A percentile compares a stretch with the other conserved stretches of the same genome.
Conservation (phyloP, 208 protist species). For the Tetramitus jugosus region DNA sequence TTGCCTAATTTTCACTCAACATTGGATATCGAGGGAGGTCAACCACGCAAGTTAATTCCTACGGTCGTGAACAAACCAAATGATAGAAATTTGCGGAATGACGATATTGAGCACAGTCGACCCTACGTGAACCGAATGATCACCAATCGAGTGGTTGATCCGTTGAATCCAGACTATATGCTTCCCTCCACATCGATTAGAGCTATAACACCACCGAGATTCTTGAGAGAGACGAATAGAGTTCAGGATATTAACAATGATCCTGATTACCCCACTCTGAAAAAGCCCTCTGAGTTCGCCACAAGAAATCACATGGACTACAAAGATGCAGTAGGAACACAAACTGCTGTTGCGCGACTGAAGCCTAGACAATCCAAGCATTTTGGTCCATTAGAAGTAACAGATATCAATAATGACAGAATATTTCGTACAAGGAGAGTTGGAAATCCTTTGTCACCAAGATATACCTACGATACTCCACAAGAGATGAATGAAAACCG, state of each 20-base stretch:
- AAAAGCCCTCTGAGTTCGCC: neutral
- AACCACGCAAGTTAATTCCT: neutral
- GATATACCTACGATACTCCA: neutral
- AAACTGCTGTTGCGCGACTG: neutral
- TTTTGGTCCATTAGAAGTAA: conserved; percentile 3
- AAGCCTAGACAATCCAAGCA: too few relatives aligned
- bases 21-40: neutral
- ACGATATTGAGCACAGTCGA: neutral
- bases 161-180: conserved; percentile 1
- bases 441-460: neutral
- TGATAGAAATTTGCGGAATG: neutral
- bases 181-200: neutral
- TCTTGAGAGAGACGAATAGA: neutral
- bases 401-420: conserved; percentile 11
- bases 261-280: too few relatives aligned
- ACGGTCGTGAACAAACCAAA: neutral
- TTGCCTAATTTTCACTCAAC: neutral
- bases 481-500: too few relatives aligned
- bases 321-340: neutral
- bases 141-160: neutral
- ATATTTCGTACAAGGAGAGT: neutral
- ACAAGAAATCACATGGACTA: neutral
- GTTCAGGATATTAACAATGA: neutral
- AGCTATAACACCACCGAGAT: neutral
- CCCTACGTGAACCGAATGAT: neutral